Base-by-base conservation (phyloP, 176 grass and related monocot species). In the Oryza officinalis region DNA sequence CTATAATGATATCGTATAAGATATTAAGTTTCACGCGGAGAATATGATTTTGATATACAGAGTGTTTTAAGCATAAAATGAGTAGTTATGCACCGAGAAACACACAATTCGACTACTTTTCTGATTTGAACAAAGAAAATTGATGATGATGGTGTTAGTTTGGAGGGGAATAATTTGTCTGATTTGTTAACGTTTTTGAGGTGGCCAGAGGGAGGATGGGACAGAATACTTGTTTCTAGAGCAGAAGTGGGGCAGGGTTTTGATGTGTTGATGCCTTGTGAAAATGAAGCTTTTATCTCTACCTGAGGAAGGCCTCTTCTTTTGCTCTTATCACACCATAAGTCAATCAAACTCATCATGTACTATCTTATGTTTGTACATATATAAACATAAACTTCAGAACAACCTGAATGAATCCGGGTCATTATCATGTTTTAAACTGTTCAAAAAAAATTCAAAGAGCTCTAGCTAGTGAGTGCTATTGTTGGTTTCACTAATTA, bases 201-300 rank as follows among this genome's bases (percentile, higher is more conserved):
- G 71, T 67, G 44, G n/a, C n/a, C 64, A 64, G 46, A n/a, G 63
- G 65, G 35, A 27, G 46, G 76, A 69, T 69, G 76, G 69, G 70
- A 84, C 87, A 80, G 6, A 84, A 75, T 88, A 63, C 87, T 80
- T 88, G 81, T 69, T 89, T 89, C 82, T 85, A 76, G 82, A 85
- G 31, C 27, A 26, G 49, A 11, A 25, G 71, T 85, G 87, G 87
- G 63, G 14, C 76, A 80, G 49, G 69, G 63, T 10, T 41, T 69
- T 80, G 59, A 68, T 80, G 76, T 69, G 46, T 69, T 5, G 75
- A 57, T 61, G 63, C 49, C 71, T 30, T 54, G 15, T 76, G 87
- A 89, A 10, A 71, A 23, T 17, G 87, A 89, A 65, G 70, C 52
- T 85, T 85, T 81, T 71, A 65, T 75, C 87, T 40, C 71, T 65